phyloP scores from a whole-genome alignment of 345 rosid genomes.

The Acer saccharum region DNA sequence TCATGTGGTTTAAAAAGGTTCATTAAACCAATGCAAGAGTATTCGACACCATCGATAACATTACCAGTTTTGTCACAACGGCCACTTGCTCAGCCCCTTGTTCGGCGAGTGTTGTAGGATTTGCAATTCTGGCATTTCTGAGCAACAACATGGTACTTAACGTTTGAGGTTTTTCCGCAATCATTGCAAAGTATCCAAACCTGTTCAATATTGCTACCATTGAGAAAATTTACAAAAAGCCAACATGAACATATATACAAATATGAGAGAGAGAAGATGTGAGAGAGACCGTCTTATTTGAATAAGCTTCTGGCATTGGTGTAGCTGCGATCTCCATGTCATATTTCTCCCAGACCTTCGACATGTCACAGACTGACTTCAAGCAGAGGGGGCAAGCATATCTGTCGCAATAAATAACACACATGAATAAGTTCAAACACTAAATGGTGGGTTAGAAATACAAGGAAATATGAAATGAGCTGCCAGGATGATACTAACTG shows the following conservation, averaged over 20 bases:
- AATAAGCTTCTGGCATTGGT: conserved; percentile 78
- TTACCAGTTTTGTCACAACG: neutral
- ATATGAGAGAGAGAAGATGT: neutral
- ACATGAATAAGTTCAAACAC: conserved; percentile 7
- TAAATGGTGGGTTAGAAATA: neutral
- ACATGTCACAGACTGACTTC: conserved; percentile 91
- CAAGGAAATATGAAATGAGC: neutral
- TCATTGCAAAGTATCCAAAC: conserved; percentile 89
- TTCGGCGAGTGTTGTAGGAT: conserved; percentile 81
- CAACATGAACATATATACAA: neutral
- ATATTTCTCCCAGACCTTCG: conserved; percentile 85
- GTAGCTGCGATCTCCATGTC: conserved; percentile 81
- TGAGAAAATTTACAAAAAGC: neutral
- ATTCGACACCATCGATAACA: neutral
- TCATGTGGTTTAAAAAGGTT: neutral
- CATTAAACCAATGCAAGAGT: neutral
- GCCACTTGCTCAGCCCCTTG: conserved; percentile 39
- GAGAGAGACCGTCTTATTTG: conserved; percentile 53
- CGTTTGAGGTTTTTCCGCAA: conserved; percentile 62
- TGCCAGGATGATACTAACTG: conserved; percentile 47
- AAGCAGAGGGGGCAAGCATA: conserved; percentile 92
- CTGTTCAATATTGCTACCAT: conserved; percentile 27
- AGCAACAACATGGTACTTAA: conserved; percentile 73
- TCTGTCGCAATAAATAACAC: conserved; percentile 29
- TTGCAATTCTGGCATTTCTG: conserved; percentile 80